Evolutionary conservation across 768 basidiomycete genomes (phyloP), one percentile per base, ranked within the genome.

Genomic region (Austroboletus eburneus): DNA sequence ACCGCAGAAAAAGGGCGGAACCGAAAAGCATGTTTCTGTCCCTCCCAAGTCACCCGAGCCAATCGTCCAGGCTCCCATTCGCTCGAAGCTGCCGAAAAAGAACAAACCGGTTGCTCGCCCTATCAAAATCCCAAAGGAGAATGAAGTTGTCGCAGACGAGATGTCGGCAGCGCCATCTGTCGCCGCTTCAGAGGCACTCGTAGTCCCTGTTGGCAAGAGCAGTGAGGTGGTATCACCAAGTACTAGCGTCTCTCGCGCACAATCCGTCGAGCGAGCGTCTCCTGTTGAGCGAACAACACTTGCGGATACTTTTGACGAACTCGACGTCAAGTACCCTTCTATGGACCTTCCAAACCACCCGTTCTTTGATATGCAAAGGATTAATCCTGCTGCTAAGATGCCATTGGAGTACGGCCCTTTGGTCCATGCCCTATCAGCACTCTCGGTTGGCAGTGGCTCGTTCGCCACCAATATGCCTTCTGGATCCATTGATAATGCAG

Each of bases 401-500:
- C 87, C 88, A 12, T 67, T 91, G 36, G 87, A 90, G 54, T 92
- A 92, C 55, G 87, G 84, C 1, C 88, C 90, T 25, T 69, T 92
- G 39, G 89, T 91, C 2, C 87, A 91, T 58, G 90, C 91, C 1
- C 67, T 92, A 22, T 91, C 91, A 8, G 87, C 90, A 12, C 71
- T 92, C 29, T 91, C 91, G 2, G 86, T 89, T 13, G 87, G 87
- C 3, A 86, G 89, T 9, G 86, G 87, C 9, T 88, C 87, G 7
- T 91, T 91, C 57, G 83, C 87, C 30, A 69, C 58, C 39, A 87
- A 81, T 55, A 83, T 90, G 71, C 87, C 90, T 14, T 83, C 87
- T 6, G 86, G 87, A 10, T 87, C 88, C n/a, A 90, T 91, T 59
- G 90, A 92, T 63, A 87, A 89, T 25, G 89, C 90, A 1, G 88